Evolutionary conservation across 2,329 filamentous ascomycete genomes (phyloP).

Genomic region (Xylariaceae sp.): DNA sequence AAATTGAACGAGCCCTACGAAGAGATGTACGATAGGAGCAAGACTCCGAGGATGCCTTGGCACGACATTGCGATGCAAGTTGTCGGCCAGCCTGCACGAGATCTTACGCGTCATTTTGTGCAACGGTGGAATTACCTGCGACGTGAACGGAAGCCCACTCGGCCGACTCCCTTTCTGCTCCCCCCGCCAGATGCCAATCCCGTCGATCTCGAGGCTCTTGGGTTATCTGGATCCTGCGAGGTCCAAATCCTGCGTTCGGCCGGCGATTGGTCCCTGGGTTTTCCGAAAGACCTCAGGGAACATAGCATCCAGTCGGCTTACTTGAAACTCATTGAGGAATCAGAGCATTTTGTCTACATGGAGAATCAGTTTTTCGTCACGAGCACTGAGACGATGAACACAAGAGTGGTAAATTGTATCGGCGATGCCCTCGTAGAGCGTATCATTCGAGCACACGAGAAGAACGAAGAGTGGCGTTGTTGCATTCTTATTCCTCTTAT

Average conservation of each 20-base stretch:
- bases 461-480: slow-evolving; percentile 87
- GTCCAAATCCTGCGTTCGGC: slow-evolving; percentile 94
- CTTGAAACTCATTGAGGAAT: slow-evolving; percentile 90
- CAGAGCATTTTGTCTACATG: slow-evolving; percentile 96
- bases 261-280: slow-evolving; percentile 88
- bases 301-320: slow-evolving; percentile 97
- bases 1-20: slow-evolving; percentile 91
- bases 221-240: slow-evolving; percentile 91
- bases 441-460: slow-evolving; percentile 80
- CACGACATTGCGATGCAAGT: slow-evolving; percentile 98
- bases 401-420: slow-evolving; percentile 88
- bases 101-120: slow-evolving; percentile 93
- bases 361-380: slow-evolving; percentile 99
- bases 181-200: slow-evolving; percentile 90
- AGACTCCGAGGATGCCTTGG: slow-evolving; percentile 95
- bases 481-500: slow-evolving; percentile 91
- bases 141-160: slow-evolving; percentile 87
- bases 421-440: slow-evolving; percentile 93
- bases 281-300: slow-evolving; percentile 72
- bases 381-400: slow-evolving; percentile 84
- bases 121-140: slow-evolving; percentile 98
- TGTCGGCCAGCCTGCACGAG: slow-evolving; percentile 90
- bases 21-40: slow-evolving; percentile 95
- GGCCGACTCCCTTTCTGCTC: slow-evolving; percentile 89
- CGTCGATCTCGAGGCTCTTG: slow-evolving; percentile 83